Conservation (phyloP, 2,329 filamentous ascomycete genomes). For the Zalaria sp. region DNA sequence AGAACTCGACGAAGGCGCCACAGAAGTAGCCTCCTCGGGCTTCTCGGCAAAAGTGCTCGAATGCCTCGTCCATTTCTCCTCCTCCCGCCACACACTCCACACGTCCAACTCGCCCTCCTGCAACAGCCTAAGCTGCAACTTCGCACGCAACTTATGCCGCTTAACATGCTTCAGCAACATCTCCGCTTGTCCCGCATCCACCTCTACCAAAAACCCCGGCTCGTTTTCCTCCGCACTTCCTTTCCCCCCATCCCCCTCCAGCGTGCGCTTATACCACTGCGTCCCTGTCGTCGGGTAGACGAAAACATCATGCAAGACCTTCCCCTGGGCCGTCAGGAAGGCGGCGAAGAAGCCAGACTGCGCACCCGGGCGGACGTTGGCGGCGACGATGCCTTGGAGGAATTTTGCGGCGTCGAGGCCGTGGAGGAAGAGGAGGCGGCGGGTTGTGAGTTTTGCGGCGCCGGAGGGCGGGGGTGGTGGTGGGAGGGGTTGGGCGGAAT, state of each 20-base stretch:
- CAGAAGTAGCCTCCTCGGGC: neutral
- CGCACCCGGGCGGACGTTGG: constrained; percentile 39
- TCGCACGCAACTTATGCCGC: constrained; percentile 73
- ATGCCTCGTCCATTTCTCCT: constrained; percentile 20
- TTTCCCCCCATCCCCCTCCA: constrained; percentile 9
- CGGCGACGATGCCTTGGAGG: constrained; percentile 76
- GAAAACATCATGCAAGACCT: constrained; percentile 80
- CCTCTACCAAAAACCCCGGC: constrained; percentile 64
- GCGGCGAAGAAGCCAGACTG: constrained; percentile 57
- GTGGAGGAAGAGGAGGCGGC: constrained; percentile 64
- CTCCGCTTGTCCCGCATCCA: constrained; percentile 54
- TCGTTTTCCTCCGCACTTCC: constrained; percentile 15
- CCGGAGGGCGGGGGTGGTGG: constrained; percentile 37
- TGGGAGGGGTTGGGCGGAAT: constrained; percentile 11
- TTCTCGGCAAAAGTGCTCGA: constrained; percentile 1
- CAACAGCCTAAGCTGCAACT: constrained; percentile 55
- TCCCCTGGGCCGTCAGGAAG: constrained; percentile 70
- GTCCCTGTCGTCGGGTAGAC: constrained; percentile 51
- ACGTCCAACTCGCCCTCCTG: constrained; percentile 50
- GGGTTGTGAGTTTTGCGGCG: constrained; percentile 48
- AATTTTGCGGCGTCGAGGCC: constrained; percentile 72
- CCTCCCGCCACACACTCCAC: constrained; percentile 62
- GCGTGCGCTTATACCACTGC: constrained; percentile 10
- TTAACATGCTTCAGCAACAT: constrained; percentile 58
- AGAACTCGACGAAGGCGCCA: neutral